Evolutionary conservation across 768 basidiomycete species (phyloP).

Genomic region (Mycena vitilis): DNA sequence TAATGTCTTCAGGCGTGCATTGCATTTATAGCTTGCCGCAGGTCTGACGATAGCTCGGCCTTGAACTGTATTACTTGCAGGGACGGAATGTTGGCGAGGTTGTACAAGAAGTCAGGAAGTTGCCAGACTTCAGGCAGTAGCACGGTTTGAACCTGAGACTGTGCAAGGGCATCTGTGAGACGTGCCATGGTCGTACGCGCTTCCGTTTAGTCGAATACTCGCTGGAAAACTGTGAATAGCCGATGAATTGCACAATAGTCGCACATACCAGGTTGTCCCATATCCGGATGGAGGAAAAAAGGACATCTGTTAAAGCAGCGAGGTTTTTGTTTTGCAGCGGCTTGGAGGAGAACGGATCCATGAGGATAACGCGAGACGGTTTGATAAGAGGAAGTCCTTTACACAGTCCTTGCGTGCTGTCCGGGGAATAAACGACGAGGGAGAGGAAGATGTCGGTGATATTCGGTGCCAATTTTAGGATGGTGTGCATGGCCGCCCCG

Average conservation of each 20-base stretch:
- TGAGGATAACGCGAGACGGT: no score
- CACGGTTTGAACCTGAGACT: not conserved
- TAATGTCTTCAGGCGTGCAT: no score
- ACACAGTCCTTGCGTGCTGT: no score
- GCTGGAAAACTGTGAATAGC: not conserved
- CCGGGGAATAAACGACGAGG: no score
- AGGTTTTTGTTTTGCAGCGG: no score
- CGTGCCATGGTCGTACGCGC: not conserved
- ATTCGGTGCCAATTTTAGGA: no score
- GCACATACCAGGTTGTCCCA: constrained; percentile 10
- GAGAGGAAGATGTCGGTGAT: no score
- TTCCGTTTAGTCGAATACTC: constrained; percentile 4
- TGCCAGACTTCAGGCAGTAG: not conserved
- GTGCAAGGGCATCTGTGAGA: not conserved
- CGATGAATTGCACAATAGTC: not conserved
- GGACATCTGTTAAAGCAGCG: not conserved
- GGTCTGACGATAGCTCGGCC: no score
- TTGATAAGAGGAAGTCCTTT: no score
- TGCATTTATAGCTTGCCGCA: no score
- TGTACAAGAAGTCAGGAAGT: not conserved
- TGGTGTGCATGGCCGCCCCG: no score
- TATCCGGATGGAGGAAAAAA: not conserved
- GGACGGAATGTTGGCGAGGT: not conserved
- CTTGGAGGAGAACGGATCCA: no score
- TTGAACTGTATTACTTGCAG: not conserved